Conservation (phyloP, 2,329 filamentous ascomycete genomes). For the Dryadomyces sulphureus region DNA sequence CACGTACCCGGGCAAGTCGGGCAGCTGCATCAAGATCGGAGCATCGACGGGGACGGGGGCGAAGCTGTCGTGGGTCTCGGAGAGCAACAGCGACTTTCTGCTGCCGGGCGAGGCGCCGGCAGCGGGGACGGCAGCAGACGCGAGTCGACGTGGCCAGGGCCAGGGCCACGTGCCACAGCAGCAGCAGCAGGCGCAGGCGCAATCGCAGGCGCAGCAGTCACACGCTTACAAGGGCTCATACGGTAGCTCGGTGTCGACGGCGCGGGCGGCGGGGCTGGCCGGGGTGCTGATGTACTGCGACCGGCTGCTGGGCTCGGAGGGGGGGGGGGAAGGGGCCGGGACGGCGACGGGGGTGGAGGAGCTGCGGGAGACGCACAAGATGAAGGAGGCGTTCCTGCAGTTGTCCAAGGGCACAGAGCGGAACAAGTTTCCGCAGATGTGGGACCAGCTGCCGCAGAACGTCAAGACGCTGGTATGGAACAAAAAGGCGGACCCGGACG, state of each 20-base stretch:
- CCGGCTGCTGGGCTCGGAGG: slow-evolving; percentile 2
- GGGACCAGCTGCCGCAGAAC: neutral
- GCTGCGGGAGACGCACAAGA: slow-evolving; percentile 4
- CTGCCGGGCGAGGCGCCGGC: slow-evolving; percentile 3
- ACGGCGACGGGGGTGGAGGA: neutral
- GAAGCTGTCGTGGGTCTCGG: slow-evolving; percentile 5
- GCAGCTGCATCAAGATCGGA: slow-evolving; percentile 5
- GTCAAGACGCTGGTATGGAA: slow-evolving; percentile 1
- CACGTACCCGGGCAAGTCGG: slow-evolving; percentile 1
- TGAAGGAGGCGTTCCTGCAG: neutral
- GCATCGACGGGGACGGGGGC: slow-evolving; percentile 1
- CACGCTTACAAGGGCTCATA: slow-evolving; percentile 3
- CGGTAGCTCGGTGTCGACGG: slow-evolving; percentile 5
- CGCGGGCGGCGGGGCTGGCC: slow-evolving; percentile 4
- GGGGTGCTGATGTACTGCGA: slow-evolving; percentile 4
- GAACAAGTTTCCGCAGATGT: neutral
- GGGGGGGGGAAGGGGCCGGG: neutral
- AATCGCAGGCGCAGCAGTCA: neutral
- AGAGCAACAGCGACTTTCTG: slow-evolving; percentile 5
- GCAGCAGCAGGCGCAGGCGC: neutral
- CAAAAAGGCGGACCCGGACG: neutral
- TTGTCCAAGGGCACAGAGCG: slow-evolving; percentile 1
- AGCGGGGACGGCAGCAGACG: slow-evolving; percentile 39
- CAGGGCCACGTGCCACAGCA: neutral
- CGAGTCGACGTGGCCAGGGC: slow-evolving; percentile 22